phyloP scores from a whole-genome alignment of 2,329 filamentous ascomycete species.

The Epichloe aotearoae region DNA sequence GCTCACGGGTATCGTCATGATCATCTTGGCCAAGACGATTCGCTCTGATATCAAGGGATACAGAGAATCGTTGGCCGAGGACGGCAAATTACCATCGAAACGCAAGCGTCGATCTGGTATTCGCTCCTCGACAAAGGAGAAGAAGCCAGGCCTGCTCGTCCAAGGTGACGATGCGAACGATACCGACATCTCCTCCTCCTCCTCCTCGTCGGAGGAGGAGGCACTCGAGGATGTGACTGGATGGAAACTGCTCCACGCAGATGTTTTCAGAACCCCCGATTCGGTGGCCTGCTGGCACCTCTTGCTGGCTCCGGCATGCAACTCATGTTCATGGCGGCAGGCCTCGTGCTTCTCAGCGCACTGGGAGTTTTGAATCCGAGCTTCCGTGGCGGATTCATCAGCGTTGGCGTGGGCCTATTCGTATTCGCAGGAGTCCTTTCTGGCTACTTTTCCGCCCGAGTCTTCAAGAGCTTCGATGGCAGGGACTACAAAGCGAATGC shows the following conservation, averaged over 20 bases:
- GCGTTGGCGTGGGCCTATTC: constrained; percentile 70
- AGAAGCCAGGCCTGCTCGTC: constrained; percentile 50
- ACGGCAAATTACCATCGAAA: constrained; percentile 46
- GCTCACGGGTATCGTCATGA: constrained; percentile 64
- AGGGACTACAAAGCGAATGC: constrained; percentile 64
- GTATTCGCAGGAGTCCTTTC: constrained; percentile 74
- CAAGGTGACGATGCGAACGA: constrained; percentile 41
- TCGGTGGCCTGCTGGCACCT: constrained; percentile 63
- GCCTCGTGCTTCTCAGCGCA: constrained; percentile 59
- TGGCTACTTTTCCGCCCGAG: constrained; percentile 71
- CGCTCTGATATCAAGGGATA: constrained; percentile 66
- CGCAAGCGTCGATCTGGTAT: constrained; percentile 28
- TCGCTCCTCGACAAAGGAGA: constrained; percentile 26
- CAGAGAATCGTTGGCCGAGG: constrained; percentile 51
- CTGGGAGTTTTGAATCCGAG: constrained; percentile 72
- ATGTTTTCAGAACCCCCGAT: constrained; percentile 64
- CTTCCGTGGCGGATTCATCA: constrained; percentile 82
- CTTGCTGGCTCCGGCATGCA: constrained; percentile 79
- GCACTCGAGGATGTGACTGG: constrained; percentile 66
- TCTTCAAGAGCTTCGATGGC: constrained; percentile 76
- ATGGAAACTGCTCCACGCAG: constrained; percentile 81
- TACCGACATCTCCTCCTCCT: constrained; percentile 31
- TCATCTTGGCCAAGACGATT: constrained; percentile 69
- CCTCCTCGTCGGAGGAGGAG: constrained; percentile 40
- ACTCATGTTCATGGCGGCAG: constrained; percentile 66